These are phyloP conservation scores for Tolypocladium ovalisporum DNA, from an alignment of 2,329 filamentous ascomycete genomes.

Conservation along the genomic window DNA sequence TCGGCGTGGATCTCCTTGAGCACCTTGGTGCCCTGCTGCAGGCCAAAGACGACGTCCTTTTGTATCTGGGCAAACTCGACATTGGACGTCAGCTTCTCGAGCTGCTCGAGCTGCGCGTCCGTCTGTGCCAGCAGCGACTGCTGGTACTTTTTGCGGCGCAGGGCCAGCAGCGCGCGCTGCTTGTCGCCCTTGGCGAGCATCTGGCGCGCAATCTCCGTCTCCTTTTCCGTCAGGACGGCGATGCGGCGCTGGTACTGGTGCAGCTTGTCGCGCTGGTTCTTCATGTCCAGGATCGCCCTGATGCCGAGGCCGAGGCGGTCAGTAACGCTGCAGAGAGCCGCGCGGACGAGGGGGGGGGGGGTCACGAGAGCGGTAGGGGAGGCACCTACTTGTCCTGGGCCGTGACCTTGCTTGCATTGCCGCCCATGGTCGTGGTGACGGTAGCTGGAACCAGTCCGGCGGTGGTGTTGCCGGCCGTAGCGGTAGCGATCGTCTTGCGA, in stretches of 20 bases:
- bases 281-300: conserved; percentile 94
- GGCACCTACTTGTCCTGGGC: conserved; percentile 70
- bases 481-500: not conserved
- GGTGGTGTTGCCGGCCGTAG: not conserved
- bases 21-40: conserved; percentile 85
- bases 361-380: not conserved
- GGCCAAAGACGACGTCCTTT: conserved; percentile 86
- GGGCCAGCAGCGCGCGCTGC: conserved; percentile 69
- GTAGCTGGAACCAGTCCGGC: conserved; percentile 1
- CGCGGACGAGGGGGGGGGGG: too few relatives aligned
- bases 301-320: conserved; percentile 5
- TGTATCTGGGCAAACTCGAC: conserved; percentile 96
- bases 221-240: conserved; percentile 70
- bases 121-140: conserved; percentile 81
- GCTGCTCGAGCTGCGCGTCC: conserved; percentile 83
- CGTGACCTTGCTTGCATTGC: conserved; percentile 45
- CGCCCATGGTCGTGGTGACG: conserved; percentile 34
- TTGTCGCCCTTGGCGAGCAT: conserved; percentile 76
- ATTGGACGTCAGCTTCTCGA: conserved; percentile 77
- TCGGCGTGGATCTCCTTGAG: conserved; percentile 85
- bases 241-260: conserved; percentile 94
- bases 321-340: too few relatives aligned
- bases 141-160: conserved; percentile 95
- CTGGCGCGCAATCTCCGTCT: conserved; percentile 75
- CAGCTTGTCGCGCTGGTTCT: conserved; percentile 92